These are phyloP conservation scores for Geranium incanum DNA, from an alignment of 441 rosid species.

Conservation along the genomic window DNA sequence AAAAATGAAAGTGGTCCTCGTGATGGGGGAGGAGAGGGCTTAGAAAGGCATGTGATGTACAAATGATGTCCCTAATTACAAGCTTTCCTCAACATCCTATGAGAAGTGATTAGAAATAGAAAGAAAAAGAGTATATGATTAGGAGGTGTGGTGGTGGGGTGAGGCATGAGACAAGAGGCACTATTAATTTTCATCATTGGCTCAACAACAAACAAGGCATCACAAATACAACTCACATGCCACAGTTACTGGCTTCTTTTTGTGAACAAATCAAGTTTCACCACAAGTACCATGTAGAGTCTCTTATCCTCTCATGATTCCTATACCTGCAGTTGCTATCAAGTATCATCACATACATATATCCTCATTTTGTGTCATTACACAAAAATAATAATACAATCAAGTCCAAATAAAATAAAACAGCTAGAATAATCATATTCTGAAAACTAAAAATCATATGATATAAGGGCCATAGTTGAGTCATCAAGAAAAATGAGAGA, in stretches of 20 bases:
- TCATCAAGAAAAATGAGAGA: too few species aligned
- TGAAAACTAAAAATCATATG: too few species aligned
- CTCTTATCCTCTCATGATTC: not conserved
- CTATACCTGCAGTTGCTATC: not conserved
- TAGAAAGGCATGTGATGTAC: not conserved
- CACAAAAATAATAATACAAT: too few species aligned
- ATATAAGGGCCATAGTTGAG: too few species aligned
- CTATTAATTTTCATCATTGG: slow-evolving; percentile 31
- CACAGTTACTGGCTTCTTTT: slow-evolving; percentile 11
- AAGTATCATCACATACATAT: not conserved
- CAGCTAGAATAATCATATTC: too few species aligned
- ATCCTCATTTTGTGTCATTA: too few species aligned
- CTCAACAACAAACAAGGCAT: slow-evolving; percentile 22
- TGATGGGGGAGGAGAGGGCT: slow-evolving; percentile 11
- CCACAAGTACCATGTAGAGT: not conserved
- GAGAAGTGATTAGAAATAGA: too few species aligned
- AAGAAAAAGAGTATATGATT: not conserved
- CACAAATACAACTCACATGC: slow-evolving; percentile 22
- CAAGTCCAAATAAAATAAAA: too few species aligned
- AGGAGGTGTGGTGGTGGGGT: slow-evolving; percentile 5
- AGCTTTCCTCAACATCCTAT: too few species aligned
- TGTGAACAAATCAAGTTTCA: not conserved
- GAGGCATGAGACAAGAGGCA: slow-evolving; percentile 32
- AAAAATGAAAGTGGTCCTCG: slow-evolving; percentile 20
- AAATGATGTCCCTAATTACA: too few species aligned